Conservation (phyloP, 306 rosid species). For the Coriaria nepalensis region DNA sequence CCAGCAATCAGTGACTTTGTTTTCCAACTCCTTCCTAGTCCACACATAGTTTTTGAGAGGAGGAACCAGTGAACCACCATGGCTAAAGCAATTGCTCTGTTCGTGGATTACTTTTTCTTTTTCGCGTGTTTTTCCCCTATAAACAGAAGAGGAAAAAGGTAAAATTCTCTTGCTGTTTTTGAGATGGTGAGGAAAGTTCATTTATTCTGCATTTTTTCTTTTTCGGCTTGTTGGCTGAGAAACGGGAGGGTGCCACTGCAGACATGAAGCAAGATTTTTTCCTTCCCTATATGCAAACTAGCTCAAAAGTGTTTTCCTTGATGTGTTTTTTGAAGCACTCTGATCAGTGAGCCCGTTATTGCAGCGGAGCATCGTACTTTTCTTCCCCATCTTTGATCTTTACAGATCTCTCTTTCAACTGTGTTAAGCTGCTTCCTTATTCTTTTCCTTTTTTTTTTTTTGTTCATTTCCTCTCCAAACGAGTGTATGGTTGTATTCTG, state of each 20-base stretch:
- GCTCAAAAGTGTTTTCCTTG: conserved; percentile 20
- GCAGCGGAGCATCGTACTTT: conserved; percentile 21
- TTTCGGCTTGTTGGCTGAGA: conserved; percentile 21
- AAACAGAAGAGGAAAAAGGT: no score
- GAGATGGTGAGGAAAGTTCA: conserved; percentile 19
- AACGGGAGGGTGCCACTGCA: conserved; percentile 30
- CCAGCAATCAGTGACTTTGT: conserved; percentile 14
- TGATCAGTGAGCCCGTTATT: conserved; percentile 20
- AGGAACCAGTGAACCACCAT: conserved; percentile 31
- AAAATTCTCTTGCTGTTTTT: no score
- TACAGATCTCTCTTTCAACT: no score
- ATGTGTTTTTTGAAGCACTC: conserved; percentile 34
- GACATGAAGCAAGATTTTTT: conserved; percentile 33
- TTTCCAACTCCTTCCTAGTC: conserved; percentile 23
- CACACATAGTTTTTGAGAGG: conserved; percentile 26
- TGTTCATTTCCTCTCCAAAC: neutral
- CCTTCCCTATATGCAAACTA: conserved; percentile 27
- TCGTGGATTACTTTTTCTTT: no score
- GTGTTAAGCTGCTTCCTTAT: no score
- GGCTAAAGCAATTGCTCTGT: neutral
- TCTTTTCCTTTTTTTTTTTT: no score
- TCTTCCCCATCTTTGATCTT: conserved; percentile 21
- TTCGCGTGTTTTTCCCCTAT: no score
- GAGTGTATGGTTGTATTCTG: no score
- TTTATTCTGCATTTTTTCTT: conserved; percentile 13